A percentile compares a stretch with the other conserved stretches of the same genome.
phyloP scores from a whole-genome alignment of 257 asterid genomes.

The Nicotiana knightiana region DNA sequence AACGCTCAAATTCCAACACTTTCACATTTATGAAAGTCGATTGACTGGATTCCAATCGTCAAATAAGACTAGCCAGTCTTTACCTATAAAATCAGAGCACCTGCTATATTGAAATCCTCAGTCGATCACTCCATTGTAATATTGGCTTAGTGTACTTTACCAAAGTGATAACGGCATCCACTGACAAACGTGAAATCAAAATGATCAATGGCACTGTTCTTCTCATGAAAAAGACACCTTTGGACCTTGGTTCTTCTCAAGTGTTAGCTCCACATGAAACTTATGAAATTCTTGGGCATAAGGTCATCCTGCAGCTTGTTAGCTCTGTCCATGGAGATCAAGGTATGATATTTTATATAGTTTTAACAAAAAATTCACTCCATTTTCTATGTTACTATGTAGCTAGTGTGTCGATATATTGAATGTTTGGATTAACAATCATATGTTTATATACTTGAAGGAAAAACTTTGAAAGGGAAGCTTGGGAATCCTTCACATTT shows the following conservation, averaged over 20 bases:
- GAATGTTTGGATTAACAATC: neutral
- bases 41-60: no score
- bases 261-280: neutral
- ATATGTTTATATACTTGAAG: no score
- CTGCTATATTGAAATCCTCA: neutral
- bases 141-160: no score
- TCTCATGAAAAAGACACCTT: neutral
- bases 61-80: neutral
- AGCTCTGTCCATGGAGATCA: neutral
- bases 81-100: neutral
- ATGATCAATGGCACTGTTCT: neutral
- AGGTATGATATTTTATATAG: neutral
- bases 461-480: neutral
- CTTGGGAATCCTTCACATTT: neutral
- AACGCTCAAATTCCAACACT: neutral
- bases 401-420: neutral
- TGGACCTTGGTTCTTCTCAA: neutral
- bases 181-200: neutral
- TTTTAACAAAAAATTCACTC: neutral
- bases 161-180: neutral
- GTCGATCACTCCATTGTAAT: neutral
- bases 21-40: neutral
- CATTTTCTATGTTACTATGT: neutral
- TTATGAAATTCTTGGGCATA: neutral
- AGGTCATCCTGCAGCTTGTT: neutral